phyloP scores from a whole-genome alignment of 225 moss, liverwort and hornwort species.

The Asterella californica region DNA sequence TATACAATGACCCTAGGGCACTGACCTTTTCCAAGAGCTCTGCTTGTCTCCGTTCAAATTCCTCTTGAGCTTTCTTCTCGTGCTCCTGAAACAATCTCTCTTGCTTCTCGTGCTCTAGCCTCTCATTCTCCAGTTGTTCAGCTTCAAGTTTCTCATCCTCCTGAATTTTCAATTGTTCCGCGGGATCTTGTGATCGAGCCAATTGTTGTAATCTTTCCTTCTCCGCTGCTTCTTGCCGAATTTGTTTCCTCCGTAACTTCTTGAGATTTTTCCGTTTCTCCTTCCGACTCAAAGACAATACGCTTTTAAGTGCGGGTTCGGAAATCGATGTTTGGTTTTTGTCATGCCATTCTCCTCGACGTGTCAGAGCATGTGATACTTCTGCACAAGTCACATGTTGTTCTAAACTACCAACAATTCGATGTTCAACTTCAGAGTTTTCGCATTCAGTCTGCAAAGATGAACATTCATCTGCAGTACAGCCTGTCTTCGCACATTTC shows the following conservation, averaged over 20 bases:
- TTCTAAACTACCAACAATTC: neutral
- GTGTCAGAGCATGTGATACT: too few species aligned
- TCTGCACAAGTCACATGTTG: neutral
- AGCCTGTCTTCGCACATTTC: neutral
- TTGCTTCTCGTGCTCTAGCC: conserved; percentile 65
- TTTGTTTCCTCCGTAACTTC: conserved; percentile 65
- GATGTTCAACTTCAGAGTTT: neutral
- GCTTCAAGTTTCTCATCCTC: conserved; percentile 47
- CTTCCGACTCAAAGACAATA: conserved; percentile 41
- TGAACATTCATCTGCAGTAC: neutral
- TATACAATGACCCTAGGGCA: neutral
- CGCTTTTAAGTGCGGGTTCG: neutral
- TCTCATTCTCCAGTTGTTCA: conserved; percentile 45
- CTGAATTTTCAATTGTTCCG: conserved; percentile 39
- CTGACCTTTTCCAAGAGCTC: conserved; percentile 32
- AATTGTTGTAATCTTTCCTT: conserved; percentile 33
- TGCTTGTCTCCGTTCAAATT: conserved; percentile 51
- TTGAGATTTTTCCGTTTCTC: conserved; percentile 77
- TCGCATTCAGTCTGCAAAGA: neutral
- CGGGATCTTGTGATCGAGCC: conserved; percentile 23
- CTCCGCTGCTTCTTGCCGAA: conserved; percentile 57
- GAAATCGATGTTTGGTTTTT: too few species aligned
- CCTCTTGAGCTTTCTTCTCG: conserved; percentile 60
- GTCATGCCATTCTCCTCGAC: neutral
- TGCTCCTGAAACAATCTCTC: conserved; percentile 70